Percentiles rank a stretch among this genome's conserved stretches.
Conservation (phyloP, 495 filamentous ascomycete genomes). For the Oleoguttula mirabilis region DNA sequence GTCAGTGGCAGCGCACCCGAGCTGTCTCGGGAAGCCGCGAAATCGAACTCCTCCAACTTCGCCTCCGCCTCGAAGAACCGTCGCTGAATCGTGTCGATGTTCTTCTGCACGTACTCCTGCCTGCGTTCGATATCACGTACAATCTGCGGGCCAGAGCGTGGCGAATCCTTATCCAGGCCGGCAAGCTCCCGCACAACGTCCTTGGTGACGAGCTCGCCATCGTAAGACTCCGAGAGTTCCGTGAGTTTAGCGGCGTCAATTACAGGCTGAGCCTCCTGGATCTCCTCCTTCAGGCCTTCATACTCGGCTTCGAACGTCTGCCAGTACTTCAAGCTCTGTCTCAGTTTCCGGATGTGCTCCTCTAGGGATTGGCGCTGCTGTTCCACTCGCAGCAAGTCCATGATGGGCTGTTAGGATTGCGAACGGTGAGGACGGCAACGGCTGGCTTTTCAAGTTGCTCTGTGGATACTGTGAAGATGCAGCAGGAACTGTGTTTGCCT, state of each 20-base stretch:
- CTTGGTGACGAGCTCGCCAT: conserved; percentile 43
- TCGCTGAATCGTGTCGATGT: conserved; percentile 56
- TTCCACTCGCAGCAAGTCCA: conserved; percentile 43
- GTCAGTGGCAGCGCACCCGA: conserved; percentile 51
- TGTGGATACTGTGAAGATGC: too few species aligned
- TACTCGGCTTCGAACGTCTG: conserved; percentile 84
- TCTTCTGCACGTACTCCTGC: conserved; percentile 79
- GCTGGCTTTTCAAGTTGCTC: too few species aligned
- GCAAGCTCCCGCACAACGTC: conserved; percentile 56
- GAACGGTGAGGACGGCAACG: too few species aligned
- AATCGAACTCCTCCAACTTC: conserved; percentile 43
- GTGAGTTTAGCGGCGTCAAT: conserved; percentile 42
- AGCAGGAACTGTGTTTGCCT: too few species aligned
- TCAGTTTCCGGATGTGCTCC: conserved; percentile 59
- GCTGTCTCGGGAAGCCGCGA: conserved; percentile 4
- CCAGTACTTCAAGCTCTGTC: conserved; percentile 72
- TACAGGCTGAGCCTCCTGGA: conserved; percentile 42
- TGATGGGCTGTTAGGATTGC: conserved; percentile 9
- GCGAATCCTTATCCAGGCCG: conserved; percentile 38
- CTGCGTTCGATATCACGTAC: conserved; percentile 59
- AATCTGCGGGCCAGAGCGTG: conserved; percentile 43
- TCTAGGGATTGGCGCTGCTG: conserved; percentile 64
- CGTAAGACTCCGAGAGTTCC: conserved; percentile 38
- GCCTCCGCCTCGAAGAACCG: conserved; percentile 56
- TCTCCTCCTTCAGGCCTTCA: conserved; percentile 70